Evolutionary conservation across 805 yeast species (phyloP), one percentile per base, ranked within the genome.

Genomic region (Candida oleophila): DNA sequence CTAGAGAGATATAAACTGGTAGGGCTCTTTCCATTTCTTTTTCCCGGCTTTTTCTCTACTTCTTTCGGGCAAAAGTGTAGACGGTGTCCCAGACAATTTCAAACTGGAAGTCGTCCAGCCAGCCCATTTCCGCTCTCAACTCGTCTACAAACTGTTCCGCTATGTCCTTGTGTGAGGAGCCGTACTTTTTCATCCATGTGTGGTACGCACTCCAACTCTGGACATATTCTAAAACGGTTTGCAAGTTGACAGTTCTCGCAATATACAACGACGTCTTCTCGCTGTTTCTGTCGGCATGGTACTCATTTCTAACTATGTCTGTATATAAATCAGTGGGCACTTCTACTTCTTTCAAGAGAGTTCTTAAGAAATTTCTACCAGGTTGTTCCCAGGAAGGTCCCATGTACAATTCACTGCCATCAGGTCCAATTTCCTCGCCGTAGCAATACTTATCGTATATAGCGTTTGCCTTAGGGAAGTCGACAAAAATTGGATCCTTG

Each of bases 401-500:
- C 76, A 80, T 74, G 50, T 60, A 79, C 25, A 68, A 51, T 40
- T 78, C 79, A 7, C 55, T 59, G n/a, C 42, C 49, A 36, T 55
- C 58, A 4, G 18, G 18, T 8, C 36, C 36, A 2, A 47, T 45
- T 12, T 51, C 45, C 16, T 66, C 60, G 22, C 51, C 59, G 53
- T 82, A 82, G 11, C 78, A 69, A 54, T 77, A 80, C 22, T 81
- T 76, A 25, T 65, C 55, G 42, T 80, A 74, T 4, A 85, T 60
- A 36, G 73, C 70, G 51, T 85, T 83, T 1, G 87, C 83, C 37
- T 69, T 69, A 1, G 82, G 80, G 51, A 61, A 67, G 2, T 64
- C 76, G 73, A 46, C 73, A 65, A 83, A 80, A 0, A 79, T 69
- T 0, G 90, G 88, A 55, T 89, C 96, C 35, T 78, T 81, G 58